Evolutionary conservation across 179 eudicot genomes (phyloP).

Genomic region (Monotropa hypopitys): DNA sequence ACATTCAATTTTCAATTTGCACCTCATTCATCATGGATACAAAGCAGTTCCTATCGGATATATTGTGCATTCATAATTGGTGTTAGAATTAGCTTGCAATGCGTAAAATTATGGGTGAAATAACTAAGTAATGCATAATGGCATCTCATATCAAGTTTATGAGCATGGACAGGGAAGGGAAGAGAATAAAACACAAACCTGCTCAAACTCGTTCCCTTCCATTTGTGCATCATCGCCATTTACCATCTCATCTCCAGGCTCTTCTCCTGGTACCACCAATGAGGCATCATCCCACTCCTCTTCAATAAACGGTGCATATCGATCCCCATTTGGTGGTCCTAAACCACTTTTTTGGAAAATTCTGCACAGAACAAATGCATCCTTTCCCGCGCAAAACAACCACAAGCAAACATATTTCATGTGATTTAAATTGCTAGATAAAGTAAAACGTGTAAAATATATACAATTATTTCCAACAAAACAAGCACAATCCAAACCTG

Average conservation of each 20-base stretch:
- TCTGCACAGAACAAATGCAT: constrained; percentile 81
- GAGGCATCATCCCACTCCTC: constrained; percentile 89
- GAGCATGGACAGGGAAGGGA: background rate
- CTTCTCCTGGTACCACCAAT: constrained; percentile 65
- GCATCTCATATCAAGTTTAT: background rate
- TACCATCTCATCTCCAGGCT: constrained; percentile 54
- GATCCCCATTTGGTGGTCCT: constrained; percentile 89
- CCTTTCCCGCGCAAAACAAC: constrained; percentile 38
- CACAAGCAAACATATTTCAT: background rate
- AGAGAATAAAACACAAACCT: constrained; percentile 16
- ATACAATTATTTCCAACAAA: background rate
- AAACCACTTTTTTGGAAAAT: constrained; percentile 92
- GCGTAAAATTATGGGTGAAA: background rate
- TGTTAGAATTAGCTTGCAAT: constrained; percentile 8
- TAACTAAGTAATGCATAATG: background rate
- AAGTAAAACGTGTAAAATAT: background rate
- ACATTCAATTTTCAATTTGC: too few species aligned
- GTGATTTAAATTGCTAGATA: constrained; percentile 4
- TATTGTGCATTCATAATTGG: background rate
- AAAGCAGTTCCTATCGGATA: too few species aligned
- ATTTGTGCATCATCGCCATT: constrained; percentile 56
- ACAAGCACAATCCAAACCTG: constrained; percentile 40
- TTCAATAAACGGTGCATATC: constrained; percentile 90
- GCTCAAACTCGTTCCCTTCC: constrained; percentile 43
- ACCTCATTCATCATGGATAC: too few species aligned